Evolutionary conservation across 2,329 filamentous ascomycete genomes (phyloP), one percentile per base, ranked within the genome.

Genomic region (Pseudogymnoascus pannorum): DNA sequence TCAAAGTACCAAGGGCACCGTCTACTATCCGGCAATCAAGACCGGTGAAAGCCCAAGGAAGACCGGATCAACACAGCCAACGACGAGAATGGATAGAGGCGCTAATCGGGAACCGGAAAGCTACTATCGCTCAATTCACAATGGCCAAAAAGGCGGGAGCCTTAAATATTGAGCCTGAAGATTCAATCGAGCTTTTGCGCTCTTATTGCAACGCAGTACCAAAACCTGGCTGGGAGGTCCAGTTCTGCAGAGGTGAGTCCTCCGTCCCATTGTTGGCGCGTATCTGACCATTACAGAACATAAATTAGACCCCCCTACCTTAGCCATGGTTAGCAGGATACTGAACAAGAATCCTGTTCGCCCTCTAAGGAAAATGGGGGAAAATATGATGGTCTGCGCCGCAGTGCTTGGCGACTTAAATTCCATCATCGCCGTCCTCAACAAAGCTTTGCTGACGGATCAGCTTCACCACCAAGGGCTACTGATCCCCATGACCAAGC

Each of bases 391-490:
- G 40, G 38, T 67, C 12, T 63, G 66, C 8, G 68, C 70, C 7
- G 68, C 70, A 14, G 58, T 35, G 20, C 64, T 71, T 14, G 70
- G 69, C 5, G 69, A 72, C 26, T 64, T 64, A 22, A 40, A 60
- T n/a, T 69, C 70, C 16, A 69, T 66, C 1, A 66, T 69, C 42
- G 61, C 64, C 12, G 58, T 72, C 35, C 61, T 71, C 3, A 48
- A 61, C 3, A 24, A 60, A 14, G 67, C 64, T 33, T 61, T 69
- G 7, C 51, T 51, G 3, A 51, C 24, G 2, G 44, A 59, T 11
- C 31, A 35, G 1, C 35, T 68, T 1, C 12, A 61, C 48, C 51
- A 64, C 0, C 61, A 16, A 26, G 18, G 29, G 7, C 64, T 65
- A 24, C 31, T 36, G 8, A 24, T 26, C 12, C 60, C 65, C 14